Evolutionary conservation across 352 stramenopile genomes (phyloP), one percentile per base, ranked within the genome.

Genomic region (Phytopythium montanum): DNA sequence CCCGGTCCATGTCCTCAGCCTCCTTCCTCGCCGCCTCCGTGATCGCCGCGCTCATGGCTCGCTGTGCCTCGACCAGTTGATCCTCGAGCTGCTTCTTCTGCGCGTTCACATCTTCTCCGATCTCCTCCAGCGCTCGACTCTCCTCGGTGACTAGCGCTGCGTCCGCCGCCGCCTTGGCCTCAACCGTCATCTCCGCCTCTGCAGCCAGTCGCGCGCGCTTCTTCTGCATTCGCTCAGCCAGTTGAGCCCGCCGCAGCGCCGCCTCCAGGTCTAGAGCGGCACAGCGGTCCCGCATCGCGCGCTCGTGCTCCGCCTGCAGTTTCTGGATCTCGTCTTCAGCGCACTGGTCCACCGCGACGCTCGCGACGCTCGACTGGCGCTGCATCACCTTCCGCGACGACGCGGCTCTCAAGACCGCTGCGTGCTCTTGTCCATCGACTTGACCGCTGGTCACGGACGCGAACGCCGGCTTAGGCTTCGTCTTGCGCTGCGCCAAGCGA

Each of bases 1-100:
- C 14, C 31, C 71, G 26, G n/a, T 76, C 71, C 56, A 77, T 72
- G n/a, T 77, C 69, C 0, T 65, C 51, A 0, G 68, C 69, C 19
- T 66, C 66, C 13, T 65, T 54, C 54, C 60, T 56, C 5, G 62
- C 68, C 1, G 70, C 64, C 14, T 66, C 61, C n/a, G 66, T 51
- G 1, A 72, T 25, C 4, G 60, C 52, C 0, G 50, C 34, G 29
- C 29, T 46, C 33, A 56, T 56, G 10, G n/a, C 51, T n/a, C 51
- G 51, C 51, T 56, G 51, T 33, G 51, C 51, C 3, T 34, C 51
- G 12, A 21, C 51, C 12, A 68, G 48, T 49, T 69, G 54, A 1
- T 60, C 59, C 21, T 50, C 21, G 39, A 66, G 63, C 25, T 54
- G 52, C 51, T 65, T 63, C 68, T 68, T 69, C 21, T 72, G 58